Conservation (phyloP, 306 rosid genomes). For the Acacia melanoxylon region DNA sequence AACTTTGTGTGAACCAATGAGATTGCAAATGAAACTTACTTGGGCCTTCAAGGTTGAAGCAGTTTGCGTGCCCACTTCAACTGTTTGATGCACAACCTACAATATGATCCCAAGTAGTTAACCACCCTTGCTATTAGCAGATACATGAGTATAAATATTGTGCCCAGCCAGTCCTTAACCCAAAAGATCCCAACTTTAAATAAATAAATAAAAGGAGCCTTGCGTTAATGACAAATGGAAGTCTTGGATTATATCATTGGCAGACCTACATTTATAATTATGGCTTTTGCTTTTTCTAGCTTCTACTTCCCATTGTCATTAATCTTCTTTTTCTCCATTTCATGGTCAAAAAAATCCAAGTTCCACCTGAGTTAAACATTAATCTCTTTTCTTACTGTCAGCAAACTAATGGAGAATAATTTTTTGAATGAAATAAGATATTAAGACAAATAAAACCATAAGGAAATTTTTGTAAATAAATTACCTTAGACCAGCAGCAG, state of each 20-base stretch:
- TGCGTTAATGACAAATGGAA: constrained; percentile 13
- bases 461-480: constrained; percentile 2
- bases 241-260: not conserved
- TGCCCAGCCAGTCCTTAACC: not conserved
- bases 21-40: too few species aligned
- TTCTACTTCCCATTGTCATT: not conserved
- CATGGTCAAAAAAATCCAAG: not conserved
- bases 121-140: not conserved
- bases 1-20: not conserved
- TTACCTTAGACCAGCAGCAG: constrained; percentile 68
- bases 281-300: not conserved
- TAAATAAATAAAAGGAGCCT: not conserved
- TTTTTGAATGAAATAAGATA: not conserved
- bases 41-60: too few species aligned
- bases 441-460: constrained; percentile 14
- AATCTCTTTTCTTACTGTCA: constrained; percentile 11
- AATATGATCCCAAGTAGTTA: too few species aligned
- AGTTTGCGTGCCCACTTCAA: too few species aligned
- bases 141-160: not conserved
- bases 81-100: too few species aligned
- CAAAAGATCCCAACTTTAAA: not conserved
- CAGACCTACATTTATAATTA: constrained; percentile 1
- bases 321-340: not conserved
- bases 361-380: not conserved
- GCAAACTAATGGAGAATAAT: constrained; percentile 4